Evolutionary conservation across 805 yeast genomes (phyloP).

Genomic region (Candida maesae): DNA sequence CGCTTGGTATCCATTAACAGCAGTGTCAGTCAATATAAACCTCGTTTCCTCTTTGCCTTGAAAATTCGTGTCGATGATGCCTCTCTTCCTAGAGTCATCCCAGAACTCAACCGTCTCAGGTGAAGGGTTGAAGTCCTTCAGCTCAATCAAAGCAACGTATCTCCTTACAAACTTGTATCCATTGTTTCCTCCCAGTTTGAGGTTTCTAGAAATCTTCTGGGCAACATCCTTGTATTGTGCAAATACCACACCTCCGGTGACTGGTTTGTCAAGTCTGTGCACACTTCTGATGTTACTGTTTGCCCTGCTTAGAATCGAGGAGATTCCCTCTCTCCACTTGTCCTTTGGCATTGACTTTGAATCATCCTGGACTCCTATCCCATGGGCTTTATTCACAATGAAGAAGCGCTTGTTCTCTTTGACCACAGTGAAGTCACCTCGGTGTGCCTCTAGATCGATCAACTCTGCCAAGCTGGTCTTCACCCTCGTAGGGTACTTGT

Average conservation of each 20-base stretch:
- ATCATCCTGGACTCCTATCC: slow-evolving; percentile 32
- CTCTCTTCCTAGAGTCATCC: slow-evolving; percentile 1
- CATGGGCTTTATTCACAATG: slow-evolving; percentile 35
- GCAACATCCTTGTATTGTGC: slow-evolving; percentile 34
- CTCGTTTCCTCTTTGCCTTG: slow-evolving; percentile 12
- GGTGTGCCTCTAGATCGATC: background rate
- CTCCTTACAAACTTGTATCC: slow-evolving; percentile 34
- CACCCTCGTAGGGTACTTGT: background rate
- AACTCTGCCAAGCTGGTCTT: background rate
- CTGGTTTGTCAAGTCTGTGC: slow-evolving; percentile 37
- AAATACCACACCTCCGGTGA: slow-evolving; percentile 38
- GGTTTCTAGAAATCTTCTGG: slow-evolving; percentile 29
- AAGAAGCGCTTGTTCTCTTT: slow-evolving; percentile 14
- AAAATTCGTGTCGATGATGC: slow-evolving; percentile 4
- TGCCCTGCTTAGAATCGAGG: slow-evolving; percentile 4
- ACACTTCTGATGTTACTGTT: slow-evolving; percentile 28
- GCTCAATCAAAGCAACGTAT: slow-evolving; percentile 30
- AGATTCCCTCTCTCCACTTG: slow-evolving; percentile 13
- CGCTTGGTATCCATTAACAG: slow-evolving; percentile 20
- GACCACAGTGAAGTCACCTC: slow-evolving; percentile 9
- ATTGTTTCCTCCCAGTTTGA: slow-evolving; percentile 32
- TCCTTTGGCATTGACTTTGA: slow-evolving; percentile 13
- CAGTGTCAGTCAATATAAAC: slow-evolving; percentile 8
- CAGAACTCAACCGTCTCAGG: background rate
- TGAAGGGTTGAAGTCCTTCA: background rate